These are phyloP conservation scores for Anthostomella pinea DNA, from an alignment of 2,329 filamentous ascomycete genomes.

Conservation along the genomic window DNA sequence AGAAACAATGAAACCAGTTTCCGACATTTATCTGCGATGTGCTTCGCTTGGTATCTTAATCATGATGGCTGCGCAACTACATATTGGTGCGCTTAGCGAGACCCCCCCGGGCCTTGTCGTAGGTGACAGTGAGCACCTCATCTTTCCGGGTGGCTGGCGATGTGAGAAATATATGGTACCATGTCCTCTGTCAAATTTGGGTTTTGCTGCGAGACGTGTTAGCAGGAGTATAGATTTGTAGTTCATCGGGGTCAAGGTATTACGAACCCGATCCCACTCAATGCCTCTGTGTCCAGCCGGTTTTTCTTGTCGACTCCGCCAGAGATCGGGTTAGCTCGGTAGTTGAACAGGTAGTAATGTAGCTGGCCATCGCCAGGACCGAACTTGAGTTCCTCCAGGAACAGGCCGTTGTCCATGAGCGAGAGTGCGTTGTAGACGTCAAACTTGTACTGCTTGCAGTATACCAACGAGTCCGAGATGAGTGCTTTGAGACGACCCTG, in stretches of 20 bases:
- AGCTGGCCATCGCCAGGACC: conserved; percentile 91
- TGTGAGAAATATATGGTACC: too few relatives aligned
- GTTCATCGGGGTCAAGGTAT: conserved; percentile 58
- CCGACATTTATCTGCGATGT: too few relatives aligned
- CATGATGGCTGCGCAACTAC: too few relatives aligned
- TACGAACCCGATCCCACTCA: conserved; percentile 87
- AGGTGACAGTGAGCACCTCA: not conserved
- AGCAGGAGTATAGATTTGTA: conserved; percentile 14
- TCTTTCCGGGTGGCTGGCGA: not conserved
- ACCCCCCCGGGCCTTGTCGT: too few relatives aligned
- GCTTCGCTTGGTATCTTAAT: too few relatives aligned
- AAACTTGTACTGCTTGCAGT: conserved; percentile 80
- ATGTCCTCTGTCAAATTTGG: conserved; percentile 31
- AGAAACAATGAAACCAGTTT: too few relatives aligned
- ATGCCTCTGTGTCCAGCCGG: conserved; percentile 68
- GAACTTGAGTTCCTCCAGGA: conserved; percentile 92
- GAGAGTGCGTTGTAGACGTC: conserved; percentile 97
- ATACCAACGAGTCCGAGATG: conserved; percentile 79
- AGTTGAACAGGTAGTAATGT: conserved; percentile 98
- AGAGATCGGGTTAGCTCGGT: conserved; percentile 78
- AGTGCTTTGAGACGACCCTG: conserved; percentile 79
- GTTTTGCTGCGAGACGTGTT: conserved; percentile 27
- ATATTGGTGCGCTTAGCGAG: too few relatives aligned
- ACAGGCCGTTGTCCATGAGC: conserved; percentile 88
- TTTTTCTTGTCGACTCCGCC: conserved; percentile 83